These are phyloP conservation scores for Omphalea diandra DNA, from an alignment of 441 rosid genomes.

Conservation along the genomic window DNA sequence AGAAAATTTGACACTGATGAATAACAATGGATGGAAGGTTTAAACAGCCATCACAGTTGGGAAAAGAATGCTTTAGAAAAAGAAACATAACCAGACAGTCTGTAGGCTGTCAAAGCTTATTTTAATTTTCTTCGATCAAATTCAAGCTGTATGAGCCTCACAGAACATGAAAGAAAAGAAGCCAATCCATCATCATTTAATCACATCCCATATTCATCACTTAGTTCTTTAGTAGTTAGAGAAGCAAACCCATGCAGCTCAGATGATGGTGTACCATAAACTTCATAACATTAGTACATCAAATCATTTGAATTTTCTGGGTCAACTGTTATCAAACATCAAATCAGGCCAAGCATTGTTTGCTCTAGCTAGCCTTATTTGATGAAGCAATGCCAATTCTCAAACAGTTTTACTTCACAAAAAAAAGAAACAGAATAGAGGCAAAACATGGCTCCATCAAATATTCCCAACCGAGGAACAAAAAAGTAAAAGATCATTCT, in stretches of 20 bases:
- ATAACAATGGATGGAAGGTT: not conserved
- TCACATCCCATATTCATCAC: not conserved
- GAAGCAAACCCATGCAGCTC: not conserved
- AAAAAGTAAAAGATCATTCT: no score
- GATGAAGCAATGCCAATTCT: not conserved
- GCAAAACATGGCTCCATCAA: not conserved
- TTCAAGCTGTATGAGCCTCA: not conserved
- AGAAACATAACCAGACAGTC: no score
- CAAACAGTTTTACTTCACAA: not conserved
- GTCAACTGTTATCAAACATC: not conserved
- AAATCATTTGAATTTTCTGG: not conserved
- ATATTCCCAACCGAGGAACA: not conserved
- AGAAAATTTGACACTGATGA: not conserved
- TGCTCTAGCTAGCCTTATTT: not conserved
- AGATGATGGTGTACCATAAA: not conserved
- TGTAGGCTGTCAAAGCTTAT: no score
- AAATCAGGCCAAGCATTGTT: not conserved
- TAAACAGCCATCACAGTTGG: not conserved
- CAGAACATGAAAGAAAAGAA: not conserved
- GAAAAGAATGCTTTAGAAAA: not conserved
- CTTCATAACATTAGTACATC: not conserved
- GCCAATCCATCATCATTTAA: not conserved
- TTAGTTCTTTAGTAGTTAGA: not conserved
- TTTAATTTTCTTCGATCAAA: not conserved
- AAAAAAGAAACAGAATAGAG: not conserved